Evolutionary conservation across 495 filamentous ascomycete genomes (phyloP), one percentile per base, ranked within the genome.

Genomic region (Talaromyces trachyspermus): DNA sequence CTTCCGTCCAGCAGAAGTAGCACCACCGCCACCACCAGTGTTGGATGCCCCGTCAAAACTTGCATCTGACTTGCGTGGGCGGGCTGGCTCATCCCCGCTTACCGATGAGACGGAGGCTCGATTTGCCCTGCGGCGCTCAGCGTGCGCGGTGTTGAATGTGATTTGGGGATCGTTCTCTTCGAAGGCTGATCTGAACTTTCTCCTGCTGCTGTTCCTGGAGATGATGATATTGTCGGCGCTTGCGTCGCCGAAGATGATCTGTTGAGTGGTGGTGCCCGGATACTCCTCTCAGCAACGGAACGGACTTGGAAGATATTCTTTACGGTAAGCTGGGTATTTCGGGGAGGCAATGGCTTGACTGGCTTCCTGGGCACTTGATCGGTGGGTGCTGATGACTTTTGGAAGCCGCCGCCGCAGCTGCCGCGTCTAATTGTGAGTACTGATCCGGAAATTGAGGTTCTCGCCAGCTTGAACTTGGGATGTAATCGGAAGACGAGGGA

Each of bases 31-130:
- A n/a, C n/a, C n/a, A n/a, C n/a, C n/a, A n/a, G n/a, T n/a, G n/a
- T n/a, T n/a, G n/a, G n/a, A n/a, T n/a, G 35, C 48, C 19, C 30
- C 0, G 42, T 38, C 14, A 57, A 63, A 44, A 64, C 47, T 0
- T 52, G 38, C 64, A 66, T 56, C 26, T 54, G 58, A 29, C 57
- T 49, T 8, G 54, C 55, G 26, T 51, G 60, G 20, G 54, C 54
- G 29, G 65, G 12, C 22, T 22, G 51, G 33, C 25, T 59, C 65
- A 46, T 69, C 63, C 2, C 46, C 53, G 40, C 57, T 63, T 5
- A 57, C 53, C 20, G 61, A 52, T 8, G 62, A 65, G 23, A 51
- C 58, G 27, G 59, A 61, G 4, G 40, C 51, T 43, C 54, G 49
- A n/a, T 60, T 26, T 9, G 46, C 33, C 33, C 48, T 46, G 33